These are phyloP conservation scores for Intubia oerlemansii DNA, from an alignment of 2,329 filamentous ascomycete species.

Conservation along the genomic window DNA sequence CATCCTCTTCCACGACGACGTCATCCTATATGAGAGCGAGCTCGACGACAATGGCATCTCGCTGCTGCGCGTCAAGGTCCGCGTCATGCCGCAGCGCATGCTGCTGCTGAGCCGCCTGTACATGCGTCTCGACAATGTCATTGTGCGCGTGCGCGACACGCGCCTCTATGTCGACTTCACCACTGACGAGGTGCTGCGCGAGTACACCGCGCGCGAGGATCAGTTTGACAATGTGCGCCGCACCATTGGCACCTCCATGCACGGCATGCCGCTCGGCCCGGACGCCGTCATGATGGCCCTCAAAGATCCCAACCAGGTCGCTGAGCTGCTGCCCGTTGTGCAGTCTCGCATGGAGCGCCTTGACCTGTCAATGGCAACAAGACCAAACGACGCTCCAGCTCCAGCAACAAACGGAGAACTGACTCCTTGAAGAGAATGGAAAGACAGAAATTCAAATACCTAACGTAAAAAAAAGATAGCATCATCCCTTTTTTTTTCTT, in stretches of 20 bases:
- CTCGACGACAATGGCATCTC: conserved; percentile 94
- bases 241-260: conserved; percentile 18
- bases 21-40: conserved; percentile 92
- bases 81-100: conserved; percentile 79
- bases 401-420: no score
- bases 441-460: no score
- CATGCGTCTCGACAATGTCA: conserved; percentile 77
- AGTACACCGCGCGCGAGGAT: conserved; percentile 79
- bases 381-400: no score
- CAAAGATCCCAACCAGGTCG: conserved; percentile 59
- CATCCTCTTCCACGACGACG: conserved; percentile 91
- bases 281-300: conserved; percentile 59
- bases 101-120: conserved; percentile 73
- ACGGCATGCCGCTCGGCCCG: conserved; percentile 29
- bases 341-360: conserved; percentile 39
- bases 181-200: conserved; percentile 56
- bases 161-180: conserved; percentile 81
- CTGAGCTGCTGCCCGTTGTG: conserved; percentile 47
- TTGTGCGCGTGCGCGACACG: conserved; percentile 76
- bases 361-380: no score
- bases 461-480: no score
- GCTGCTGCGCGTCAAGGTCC: conserved; percentile 70
- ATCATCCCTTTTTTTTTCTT: no score
- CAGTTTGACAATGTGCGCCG: conserved; percentile 57
- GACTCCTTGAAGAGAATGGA: no score